phyloP scores from a whole-genome alignment of 208 protist species.

The Phytomonas francai region DNA sequence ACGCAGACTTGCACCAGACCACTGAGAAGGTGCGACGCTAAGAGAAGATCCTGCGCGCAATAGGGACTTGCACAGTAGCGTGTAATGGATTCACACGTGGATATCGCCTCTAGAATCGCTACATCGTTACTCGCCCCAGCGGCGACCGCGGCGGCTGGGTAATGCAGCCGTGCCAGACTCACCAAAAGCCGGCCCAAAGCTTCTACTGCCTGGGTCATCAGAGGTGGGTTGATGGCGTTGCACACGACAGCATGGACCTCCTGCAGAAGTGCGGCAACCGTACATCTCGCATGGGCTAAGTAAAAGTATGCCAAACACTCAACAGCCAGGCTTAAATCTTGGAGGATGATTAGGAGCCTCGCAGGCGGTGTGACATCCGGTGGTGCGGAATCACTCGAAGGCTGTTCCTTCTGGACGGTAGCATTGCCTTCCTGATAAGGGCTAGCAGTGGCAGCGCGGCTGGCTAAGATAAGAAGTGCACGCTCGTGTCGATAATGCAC shows the following conservation, averaged over 20 bases:
- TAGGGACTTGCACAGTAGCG: slow-evolving; percentile 5
- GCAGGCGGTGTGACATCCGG: neutral
- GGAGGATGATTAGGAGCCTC: neutral
- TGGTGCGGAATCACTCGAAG: neutral
- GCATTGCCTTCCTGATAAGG: neutral
- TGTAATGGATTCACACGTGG: slow-evolving; percentile 4
- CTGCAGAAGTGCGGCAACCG: slow-evolving; percentile 14
- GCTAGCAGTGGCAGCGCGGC: neutral
- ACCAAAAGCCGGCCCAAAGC: slow-evolving; percentile 5
- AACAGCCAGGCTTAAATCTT: slow-evolving; percentile 11
- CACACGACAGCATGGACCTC: neutral
- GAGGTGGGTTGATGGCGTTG: neutral
- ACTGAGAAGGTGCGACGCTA: neutral
- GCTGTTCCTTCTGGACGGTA: neutral
- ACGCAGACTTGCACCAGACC: neutral
- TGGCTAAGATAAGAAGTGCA: slow-evolving; percentile 19
- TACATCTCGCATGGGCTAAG: slow-evolving; percentile 1
- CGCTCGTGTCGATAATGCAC: slow-evolving; percentile 48
- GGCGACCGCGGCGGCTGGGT: slow-evolving; percentile 3
- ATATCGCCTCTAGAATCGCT: neutral
- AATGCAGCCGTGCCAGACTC: slow-evolving; percentile 11
- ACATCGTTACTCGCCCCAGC: neutral
- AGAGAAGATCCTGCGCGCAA: neutral
- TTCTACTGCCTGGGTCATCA: neutral
- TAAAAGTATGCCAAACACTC: slow-evolving; percentile 18